These are phyloP conservation scores for Inga leiocalycina DNA, from an alignment of 306 rosid genomes.

Conservation along the genomic window DNA sequence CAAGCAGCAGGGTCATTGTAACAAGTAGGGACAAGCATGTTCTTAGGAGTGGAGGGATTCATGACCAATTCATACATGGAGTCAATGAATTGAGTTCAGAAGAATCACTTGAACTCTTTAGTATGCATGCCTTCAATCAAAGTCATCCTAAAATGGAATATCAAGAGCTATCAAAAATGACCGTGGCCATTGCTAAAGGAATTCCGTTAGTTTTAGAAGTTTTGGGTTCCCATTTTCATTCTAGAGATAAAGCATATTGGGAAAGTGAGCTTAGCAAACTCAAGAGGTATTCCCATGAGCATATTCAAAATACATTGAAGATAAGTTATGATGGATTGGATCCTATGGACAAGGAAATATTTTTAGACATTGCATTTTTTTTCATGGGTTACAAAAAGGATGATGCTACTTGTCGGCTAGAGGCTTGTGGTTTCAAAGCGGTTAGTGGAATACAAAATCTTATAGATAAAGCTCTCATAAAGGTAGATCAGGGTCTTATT, in stretches of 20 bases:
- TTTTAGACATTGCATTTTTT: neutral
- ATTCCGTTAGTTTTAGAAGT: neutral
- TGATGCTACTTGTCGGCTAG: neutral
- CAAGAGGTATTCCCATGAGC: neutral
- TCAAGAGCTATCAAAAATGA: neutral
- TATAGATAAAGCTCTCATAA: neutral
- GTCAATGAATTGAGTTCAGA: too few species aligned
- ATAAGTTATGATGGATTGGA: neutral
- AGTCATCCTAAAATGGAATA: neutral
- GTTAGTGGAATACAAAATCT: neutral
- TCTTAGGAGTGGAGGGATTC: neutral
- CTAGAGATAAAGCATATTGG: neutral
- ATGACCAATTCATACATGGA: neutral
- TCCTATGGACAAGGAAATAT: neutral
- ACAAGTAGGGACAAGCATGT: neutral
- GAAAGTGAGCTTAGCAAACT: neutral
- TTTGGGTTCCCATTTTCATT: neutral
- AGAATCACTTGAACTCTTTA: neutral
- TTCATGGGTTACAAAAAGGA: neutral
- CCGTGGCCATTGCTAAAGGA: neutral
- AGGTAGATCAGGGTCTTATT: too few species aligned
- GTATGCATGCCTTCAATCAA: neutral
- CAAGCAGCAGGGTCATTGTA: neutral
- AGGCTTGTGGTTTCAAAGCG: neutral
- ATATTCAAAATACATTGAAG: neutral